Base-by-base conservation (phyloP, 2,329 filamentous ascomycete species). In the Bipolaris gigantea region DNA sequence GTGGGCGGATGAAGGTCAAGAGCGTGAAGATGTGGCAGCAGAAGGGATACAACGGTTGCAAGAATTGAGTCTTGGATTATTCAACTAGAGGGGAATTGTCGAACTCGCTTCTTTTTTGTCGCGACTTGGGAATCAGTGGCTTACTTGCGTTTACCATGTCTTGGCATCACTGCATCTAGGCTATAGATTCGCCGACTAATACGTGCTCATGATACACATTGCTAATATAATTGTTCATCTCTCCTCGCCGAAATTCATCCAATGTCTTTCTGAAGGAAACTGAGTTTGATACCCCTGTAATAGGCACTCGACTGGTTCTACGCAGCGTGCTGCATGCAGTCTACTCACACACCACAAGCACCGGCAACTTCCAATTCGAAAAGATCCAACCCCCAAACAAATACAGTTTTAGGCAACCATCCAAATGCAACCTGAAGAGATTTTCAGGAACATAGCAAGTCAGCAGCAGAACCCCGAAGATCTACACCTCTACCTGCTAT, bases 1-100 rank as follows among this genome's bases (percentile, higher is more conserved):
- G 67, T 2, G 87, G 86, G 1, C 80, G 85, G 66, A 82, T 92
- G 80, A 80, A 88, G 69, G 76, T 93, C 23, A 86, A 83, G 70
- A 85, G 83, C 60, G 88, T 93, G 19, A 79, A 83, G 58, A 80
- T 80, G 71, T 79, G 71, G 75, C 78, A 80, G 69, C 77, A 80
- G 64, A 66, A 75, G 60, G 79, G 77, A 15, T 77, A 76, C 61
- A 80, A 80, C 55, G 77, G 75, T 11, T 80, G 78, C 62, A 70
- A 67, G 47, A 58, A 57, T 35, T 57, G 25, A 55, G 40, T 16
- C 13, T 1, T n/a, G 19, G 27, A 7, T 3, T 13, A 8, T 25
- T 46, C 8, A 21, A 18, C 25, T 10, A 11, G 11, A 10, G 4
- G 11, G 23, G 18, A 30, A 11, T 5, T 10, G 2, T 11, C 7